phyloP scores from a whole-genome alignment of 2,329 filamentous ascomycete species.

The Biscogniauxia mediterranea region DNA sequence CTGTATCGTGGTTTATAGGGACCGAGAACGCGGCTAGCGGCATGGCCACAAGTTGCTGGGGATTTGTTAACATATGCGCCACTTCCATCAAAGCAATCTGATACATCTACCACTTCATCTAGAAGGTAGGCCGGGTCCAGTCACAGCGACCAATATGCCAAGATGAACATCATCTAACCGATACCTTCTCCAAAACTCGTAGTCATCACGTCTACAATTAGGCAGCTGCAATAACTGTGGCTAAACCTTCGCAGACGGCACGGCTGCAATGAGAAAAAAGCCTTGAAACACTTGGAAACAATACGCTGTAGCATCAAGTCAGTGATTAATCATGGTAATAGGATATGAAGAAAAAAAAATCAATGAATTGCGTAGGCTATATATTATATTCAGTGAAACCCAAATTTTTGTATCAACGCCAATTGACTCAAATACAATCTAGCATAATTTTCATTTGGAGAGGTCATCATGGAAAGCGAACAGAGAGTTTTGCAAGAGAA shows the following conservation, averaged over 20 bases:
- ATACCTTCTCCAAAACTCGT: background rate
- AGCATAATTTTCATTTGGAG: conserved; percentile 39
- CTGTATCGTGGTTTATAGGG: no score
- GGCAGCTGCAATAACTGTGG: background rate
- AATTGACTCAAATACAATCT: conserved; percentile 47
- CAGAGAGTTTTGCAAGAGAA: conserved; percentile 3
- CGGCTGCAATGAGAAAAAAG: background rate
- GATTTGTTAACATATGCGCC: no score
- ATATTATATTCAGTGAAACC: conserved; percentile 20
- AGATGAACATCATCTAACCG: background rate
- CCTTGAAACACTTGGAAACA: background rate
- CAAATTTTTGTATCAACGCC: conserved; percentile 34
- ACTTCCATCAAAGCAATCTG: no score
- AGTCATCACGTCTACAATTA: background rate
- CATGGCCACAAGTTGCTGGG: no score
- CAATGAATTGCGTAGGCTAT: background rate
- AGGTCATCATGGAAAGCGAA: conserved; percentile 38
- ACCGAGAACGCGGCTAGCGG: no score
- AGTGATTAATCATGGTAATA: background rate
- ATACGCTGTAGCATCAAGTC: background rate
- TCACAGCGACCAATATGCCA: background rate
- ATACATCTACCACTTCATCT: background rate
- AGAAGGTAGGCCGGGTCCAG: background rate
- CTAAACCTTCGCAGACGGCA: background rate
- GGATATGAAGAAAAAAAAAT: background rate